phyloP scores from a whole-genome alignment of 495 filamentous ascomycete genomes.

The Neurospora pannonica region DNA sequence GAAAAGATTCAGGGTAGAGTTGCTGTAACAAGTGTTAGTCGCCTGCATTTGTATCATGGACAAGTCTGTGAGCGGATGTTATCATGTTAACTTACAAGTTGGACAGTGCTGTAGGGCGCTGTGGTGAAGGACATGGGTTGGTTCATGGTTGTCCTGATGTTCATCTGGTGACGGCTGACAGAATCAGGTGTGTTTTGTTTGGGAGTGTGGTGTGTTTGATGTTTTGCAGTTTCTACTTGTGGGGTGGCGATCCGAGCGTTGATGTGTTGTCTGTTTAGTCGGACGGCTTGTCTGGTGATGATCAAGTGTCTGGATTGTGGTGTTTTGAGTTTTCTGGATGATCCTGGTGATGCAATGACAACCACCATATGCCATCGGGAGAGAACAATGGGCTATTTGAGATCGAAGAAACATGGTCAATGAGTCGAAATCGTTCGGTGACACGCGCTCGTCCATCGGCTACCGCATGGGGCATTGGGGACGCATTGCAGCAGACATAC shows the following conservation, averaged over 20 bases:
- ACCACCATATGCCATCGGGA: not conserved
- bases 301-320: not conserved
- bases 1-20: not conserved
- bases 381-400: not conserved
- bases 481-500: not conserved
- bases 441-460: not conserved
- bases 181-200: not conserved
- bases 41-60: not conserved
- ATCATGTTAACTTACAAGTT: not conserved
- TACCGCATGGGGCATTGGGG: not conserved
- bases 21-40: constrained; percentile 10
- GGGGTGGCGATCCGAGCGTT: not conserved
- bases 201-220: not conserved
- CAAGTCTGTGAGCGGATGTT: not conserved
- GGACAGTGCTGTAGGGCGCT: not conserved
- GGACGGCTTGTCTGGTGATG: not conserved
- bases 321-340: not conserved
- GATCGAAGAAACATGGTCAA: not conserved
- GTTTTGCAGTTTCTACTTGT: not conserved
- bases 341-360: not conserved
- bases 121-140: not conserved
- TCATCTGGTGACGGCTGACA: not conserved
- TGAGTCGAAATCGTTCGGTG: not conserved
- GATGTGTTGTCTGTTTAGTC: not conserved
- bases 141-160: not conserved